These are phyloP conservation scores for Roridomyces roridus DNA, from an alignment of 768 basidiomycete genomes.

Conservation along the genomic window DNA sequence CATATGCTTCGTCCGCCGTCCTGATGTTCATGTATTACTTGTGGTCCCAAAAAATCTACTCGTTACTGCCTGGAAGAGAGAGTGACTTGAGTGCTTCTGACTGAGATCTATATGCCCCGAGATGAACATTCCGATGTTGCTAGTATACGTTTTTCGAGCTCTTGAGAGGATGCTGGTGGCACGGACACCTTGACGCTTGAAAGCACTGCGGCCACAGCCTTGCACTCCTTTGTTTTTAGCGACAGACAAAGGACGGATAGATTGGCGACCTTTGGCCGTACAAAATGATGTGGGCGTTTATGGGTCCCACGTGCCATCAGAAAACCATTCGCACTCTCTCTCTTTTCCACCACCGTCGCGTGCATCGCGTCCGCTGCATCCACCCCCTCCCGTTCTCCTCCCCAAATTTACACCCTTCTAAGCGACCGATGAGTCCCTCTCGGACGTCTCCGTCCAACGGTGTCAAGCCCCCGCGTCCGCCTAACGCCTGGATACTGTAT, in stretches of 20 bases:
- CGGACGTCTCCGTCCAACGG: constrained; percentile 16
- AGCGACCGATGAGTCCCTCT: constrained; percentile 24
- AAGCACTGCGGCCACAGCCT: background rate
- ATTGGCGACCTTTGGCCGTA: no score
- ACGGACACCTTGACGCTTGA: no score
- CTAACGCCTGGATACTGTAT: constrained; percentile 87
- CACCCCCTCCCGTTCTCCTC: background rate
- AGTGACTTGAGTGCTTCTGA: no score
- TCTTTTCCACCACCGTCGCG: background rate
- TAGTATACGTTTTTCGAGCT: no score
- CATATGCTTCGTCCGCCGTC: constrained; percentile 30
- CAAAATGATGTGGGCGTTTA: no score
- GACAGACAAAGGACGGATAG: no score
- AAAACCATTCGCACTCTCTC: background rate
- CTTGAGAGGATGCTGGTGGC: no score
- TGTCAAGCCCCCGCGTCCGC: constrained; percentile 64
- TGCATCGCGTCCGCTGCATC: background rate
- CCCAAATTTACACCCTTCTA: background rate
- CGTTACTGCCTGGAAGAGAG: no score
- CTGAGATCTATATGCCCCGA: no score
- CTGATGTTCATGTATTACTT: constrained; percentile 24
- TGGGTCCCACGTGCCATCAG: no score
- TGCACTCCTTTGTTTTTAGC: no score
- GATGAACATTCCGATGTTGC: no score
- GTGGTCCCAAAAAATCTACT: constrained; percentile 11